Evolutionary conservation across 148 eudicot species (phyloP).

Genomic region (Silene latifolia): DNA sequence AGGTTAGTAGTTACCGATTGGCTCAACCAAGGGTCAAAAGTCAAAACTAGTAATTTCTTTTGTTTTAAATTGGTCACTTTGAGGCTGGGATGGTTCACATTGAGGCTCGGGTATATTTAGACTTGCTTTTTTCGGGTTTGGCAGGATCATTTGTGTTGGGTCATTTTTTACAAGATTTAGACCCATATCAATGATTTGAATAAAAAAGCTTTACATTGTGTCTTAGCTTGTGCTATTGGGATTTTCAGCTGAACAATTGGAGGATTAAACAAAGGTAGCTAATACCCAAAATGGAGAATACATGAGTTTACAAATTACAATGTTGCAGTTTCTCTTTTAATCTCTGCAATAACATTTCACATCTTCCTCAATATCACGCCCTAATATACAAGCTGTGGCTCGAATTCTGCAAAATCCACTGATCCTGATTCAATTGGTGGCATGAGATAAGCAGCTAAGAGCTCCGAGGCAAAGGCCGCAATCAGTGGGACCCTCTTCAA

Average conservation of each 20-base stretch:
- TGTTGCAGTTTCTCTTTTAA: conserved; percentile 12
- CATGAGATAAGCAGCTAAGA: conserved; percentile 93
- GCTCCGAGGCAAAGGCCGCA: conserved; percentile 76
- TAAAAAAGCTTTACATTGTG: neutral
- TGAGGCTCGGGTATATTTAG: neutral
- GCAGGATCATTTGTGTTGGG: neutral
- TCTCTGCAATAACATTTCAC: conserved; percentile 18
- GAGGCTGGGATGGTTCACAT: neutral
- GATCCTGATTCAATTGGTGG: conserved; percentile 96
- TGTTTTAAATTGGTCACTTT: neutral
- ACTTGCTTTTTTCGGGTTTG: neutral
- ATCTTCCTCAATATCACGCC: conserved; percentile 19
- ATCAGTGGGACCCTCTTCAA: conserved; percentile 83
- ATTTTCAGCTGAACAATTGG: neutral
- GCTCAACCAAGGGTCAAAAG: neutral
- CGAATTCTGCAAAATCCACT: conserved; percentile 91
- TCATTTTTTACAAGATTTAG: neutral
- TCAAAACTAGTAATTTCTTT: neutral
- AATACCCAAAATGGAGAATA: conserved; percentile 21
- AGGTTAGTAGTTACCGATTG: neutral
- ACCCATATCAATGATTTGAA: neutral
- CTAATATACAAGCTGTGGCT: conserved; percentile 88
- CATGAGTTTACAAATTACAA: conserved; percentile 25
- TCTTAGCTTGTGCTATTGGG: neutral
- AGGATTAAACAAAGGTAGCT: neutral